These are phyloP conservation scores for Leccinellum rugosiceps DNA, from an alignment of 768 basidiomycete species.

Conservation along the genomic window DNA sequence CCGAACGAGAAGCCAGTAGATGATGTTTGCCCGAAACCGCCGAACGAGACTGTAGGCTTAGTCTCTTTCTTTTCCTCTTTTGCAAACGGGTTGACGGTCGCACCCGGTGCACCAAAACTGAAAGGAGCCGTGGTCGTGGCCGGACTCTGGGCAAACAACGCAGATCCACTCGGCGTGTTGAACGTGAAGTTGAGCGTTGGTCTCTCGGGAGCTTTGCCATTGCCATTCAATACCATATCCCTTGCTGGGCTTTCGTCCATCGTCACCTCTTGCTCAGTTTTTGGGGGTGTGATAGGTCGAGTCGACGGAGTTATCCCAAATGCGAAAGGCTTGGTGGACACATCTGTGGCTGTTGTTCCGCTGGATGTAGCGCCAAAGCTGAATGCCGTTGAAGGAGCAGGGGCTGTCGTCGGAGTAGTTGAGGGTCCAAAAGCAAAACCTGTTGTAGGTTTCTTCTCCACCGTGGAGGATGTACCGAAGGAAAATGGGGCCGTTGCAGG, in stretches of 20 bases:
- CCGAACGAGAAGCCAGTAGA: slow-evolving; percentile 48
- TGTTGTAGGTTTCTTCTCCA: slow-evolving; percentile 35
- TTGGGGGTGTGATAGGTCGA: slow-evolving; percentile 65
- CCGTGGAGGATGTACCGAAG: slow-evolving; percentile 34
- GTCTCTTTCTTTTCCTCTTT: slow-evolving; percentile 47
- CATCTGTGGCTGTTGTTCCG: slow-evolving; percentile 37
- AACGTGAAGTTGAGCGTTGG: slow-evolving; percentile 52
- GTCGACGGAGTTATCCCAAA: slow-evolving; percentile 45
- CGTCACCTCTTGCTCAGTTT: slow-evolving; percentile 59
- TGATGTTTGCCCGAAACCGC: slow-evolving; percentile 45
- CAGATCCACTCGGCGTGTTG: slow-evolving; percentile 32
- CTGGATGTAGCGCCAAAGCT: slow-evolving; percentile 45
- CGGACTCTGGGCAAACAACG: slow-evolving; percentile 35
- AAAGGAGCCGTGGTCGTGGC: slow-evolving; percentile 33
- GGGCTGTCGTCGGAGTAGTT: slow-evolving; percentile 31
- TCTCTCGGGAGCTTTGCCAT: slow-evolving; percentile 34
- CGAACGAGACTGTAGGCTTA: slow-evolving; percentile 40
- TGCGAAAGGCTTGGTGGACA: slow-evolving; percentile 49
- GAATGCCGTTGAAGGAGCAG: slow-evolving; percentile 36
- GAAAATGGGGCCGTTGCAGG: slow-evolving; percentile 17
- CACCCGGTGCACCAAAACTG: slow-evolving; percentile 29
- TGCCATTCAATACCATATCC: slow-evolving; percentile 47
- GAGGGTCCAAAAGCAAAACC: slow-evolving; percentile 45
- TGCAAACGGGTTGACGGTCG: slow-evolving; percentile 45
- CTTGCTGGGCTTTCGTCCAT: slow-evolving; percentile 84